Evolutionary conservation across 495 filamentous ascomycete species (phyloP), one percentile per base, ranked within the genome.

Genomic region (Penicillium egyptiacum): DNA sequence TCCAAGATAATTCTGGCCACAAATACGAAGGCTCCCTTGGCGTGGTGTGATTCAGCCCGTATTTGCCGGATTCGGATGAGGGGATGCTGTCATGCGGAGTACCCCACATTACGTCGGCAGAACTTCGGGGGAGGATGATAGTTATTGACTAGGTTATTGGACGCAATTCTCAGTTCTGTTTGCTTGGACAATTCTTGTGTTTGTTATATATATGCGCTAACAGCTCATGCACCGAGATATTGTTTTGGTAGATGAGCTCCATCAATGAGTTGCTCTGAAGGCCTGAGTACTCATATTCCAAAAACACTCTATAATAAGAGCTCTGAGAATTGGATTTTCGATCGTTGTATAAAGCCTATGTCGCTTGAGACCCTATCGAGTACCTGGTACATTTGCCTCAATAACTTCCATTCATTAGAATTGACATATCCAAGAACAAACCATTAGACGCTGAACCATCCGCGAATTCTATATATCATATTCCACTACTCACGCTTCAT

Each of bases 51-150:
- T n/a, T n/a, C 35, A 39, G n/a, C 35, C 33, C 35, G 7, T 14
- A 46, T 54, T 54, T 20, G n/a, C 19, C 37, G 39, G 40, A 20
- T 44, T 11, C 40, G 16, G 39, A 17, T 39, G 44, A 56, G 44
- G 44, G 53, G 33, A 48, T 22, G 25, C 19, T 46, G 42, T 22
- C 26, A 23, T 12, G 5, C 12, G 4, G 16, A 35, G 33, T 16
- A 5, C 47, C 47, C 47, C 31, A 22, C 47, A 50, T 37, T 35
- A 1, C 30, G 22, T 35, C 46, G 50, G 50, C 20, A 42, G n/a
- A 43, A 53, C 39, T 42, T 43, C 50, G 50, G 50, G 3, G 11
- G 40, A 41, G 7, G 17, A 42, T 20, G 19, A 14, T 23, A 43
- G 14, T 37, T 37, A 14, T 6, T 26, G 25, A 28, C 14, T 2